These are phyloP conservation scores for Acidiella bohemica DNA, from an alignment of 495 filamentous ascomycete species.

Conservation along the genomic window DNA sequence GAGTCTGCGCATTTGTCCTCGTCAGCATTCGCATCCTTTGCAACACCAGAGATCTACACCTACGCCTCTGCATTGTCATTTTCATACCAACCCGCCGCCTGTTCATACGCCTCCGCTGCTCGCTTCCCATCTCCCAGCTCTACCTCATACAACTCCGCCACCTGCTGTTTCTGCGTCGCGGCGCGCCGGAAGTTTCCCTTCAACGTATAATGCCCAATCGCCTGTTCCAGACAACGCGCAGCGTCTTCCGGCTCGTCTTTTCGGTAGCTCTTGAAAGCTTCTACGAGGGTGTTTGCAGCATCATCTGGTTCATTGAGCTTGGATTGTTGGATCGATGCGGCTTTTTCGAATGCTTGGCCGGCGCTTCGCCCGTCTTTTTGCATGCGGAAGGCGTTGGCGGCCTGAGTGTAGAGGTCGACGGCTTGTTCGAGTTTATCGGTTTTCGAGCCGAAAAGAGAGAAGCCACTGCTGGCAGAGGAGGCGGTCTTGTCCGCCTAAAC, in stretches of 20 bases:
- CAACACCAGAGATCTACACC: slow-evolving; percentile 17
- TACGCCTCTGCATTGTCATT: slow-evolving; percentile 75
- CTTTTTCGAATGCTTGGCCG: slow-evolving; percentile 64
- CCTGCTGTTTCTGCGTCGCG: slow-evolving; percentile 71
- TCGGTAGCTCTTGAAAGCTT: slow-evolving; percentile 76
- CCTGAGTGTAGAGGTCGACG: slow-evolving; percentile 26
- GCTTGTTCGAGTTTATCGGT: slow-evolving; percentile 23
- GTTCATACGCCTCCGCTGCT: slow-evolving; percentile 65
- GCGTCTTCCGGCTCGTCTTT: slow-evolving; percentile 69
- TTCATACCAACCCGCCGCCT: slow-evolving; percentile 77
- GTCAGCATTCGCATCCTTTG: background rate
- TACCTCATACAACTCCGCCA: slow-evolving; percentile 69
- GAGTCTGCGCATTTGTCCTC: slow-evolving; percentile 34
- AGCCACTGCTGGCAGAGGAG: slow-evolving; percentile 18
- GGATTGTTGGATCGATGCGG: slow-evolving; percentile 57
- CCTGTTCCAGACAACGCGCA: slow-evolving; percentile 54
- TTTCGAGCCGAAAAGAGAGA: slow-evolving; percentile 24
- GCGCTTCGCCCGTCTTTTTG: slow-evolving; percentile 42
- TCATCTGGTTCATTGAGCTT: slow-evolving; percentile 81
- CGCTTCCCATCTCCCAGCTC: slow-evolving; percentile 63
- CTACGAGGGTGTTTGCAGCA: slow-evolving; percentile 62
- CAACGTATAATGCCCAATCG: slow-evolving; percentile 64
- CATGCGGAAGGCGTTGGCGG: slow-evolving; percentile 25
- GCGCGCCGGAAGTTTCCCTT: slow-evolving; percentile 82
- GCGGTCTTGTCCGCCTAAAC: slow-evolving; percentile 26